Evolutionary conservation across 2,329 filamentous ascomycete species (phyloP).

Genomic region (Alternaria sp.): DNA sequence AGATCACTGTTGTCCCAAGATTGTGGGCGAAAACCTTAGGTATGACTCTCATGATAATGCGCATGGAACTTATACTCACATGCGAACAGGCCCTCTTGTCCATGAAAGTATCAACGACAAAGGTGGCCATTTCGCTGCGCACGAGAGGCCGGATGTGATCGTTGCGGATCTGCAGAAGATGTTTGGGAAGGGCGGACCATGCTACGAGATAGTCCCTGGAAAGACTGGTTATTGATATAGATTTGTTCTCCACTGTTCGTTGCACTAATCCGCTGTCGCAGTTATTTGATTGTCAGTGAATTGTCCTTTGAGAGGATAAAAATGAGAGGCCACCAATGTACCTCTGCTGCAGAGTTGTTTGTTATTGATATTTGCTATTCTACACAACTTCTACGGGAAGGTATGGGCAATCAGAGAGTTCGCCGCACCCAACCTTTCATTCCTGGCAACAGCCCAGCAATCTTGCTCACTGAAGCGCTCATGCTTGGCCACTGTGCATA

Average conservation of each 20-base stretch:
- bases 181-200: constrained; percentile 60
- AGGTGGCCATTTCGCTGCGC: constrained; percentile 70
- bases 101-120: constrained; percentile 61
- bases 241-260: neutral
- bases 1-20: constrained; percentile 63
- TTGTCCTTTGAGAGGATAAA: neutral
- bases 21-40: constrained; percentile 68
- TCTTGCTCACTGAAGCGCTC: neutral
- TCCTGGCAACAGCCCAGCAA: neutral
- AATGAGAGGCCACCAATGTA: neutral
- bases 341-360: neutral
- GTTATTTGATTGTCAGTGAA: neutral
- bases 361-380: neutral
- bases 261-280: neutral
- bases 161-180: constrained; percentile 64
- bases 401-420: neutral
- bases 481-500: neutral
- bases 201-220: constrained; percentile 45
- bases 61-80: constrained; percentile 1
- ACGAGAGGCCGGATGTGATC: constrained; percentile 64
- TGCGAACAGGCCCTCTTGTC: constrained; percentile 58
- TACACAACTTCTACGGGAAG: neutral
- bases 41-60: constrained; percentile 7
- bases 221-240: constrained; percentile 36
- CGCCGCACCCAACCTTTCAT: neutral